phyloP scores from a whole-genome alignment of 2,329 filamentous ascomycete genomes.

The Fusarium sp. region DNA sequence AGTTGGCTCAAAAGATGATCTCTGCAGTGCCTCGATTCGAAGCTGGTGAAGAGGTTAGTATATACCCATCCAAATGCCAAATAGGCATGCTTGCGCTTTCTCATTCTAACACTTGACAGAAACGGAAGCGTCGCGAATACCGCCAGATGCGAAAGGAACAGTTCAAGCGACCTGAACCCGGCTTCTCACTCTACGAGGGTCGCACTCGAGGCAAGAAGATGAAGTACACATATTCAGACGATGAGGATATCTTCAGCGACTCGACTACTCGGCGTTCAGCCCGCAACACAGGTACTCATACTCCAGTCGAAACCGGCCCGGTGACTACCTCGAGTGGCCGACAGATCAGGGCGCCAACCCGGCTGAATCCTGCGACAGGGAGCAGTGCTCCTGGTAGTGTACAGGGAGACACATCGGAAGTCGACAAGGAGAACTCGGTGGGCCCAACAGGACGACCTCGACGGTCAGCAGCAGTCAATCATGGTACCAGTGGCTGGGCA shows the following conservation, averaged over 20 bases:
- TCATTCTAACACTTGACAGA: constrained; percentile 60
- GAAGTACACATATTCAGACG: constrained; percentile 95
- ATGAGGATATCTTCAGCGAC: constrained; percentile 77
- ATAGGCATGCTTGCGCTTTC: background rate
- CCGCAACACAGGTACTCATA: constrained; percentile 76
- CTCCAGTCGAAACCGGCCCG: constrained; percentile 71
- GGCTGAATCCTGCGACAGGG: constrained; percentile 68
- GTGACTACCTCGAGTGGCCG: constrained; percentile 84
- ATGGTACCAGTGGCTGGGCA: constrained; percentile 59
- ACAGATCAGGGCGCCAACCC: constrained; percentile 74
- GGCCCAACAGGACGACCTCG: constrained; percentile 59
- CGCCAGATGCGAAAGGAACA: constrained; percentile 83
- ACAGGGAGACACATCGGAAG: constrained; percentile 55
- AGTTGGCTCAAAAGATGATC: constrained; percentile 77
- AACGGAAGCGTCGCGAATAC: constrained; percentile 92
- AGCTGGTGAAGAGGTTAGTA: constrained; percentile 82
- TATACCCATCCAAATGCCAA: background rate
- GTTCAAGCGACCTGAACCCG: constrained; percentile 85
- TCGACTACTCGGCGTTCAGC: constrained; percentile 72
- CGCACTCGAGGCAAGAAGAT: constrained; percentile 94
- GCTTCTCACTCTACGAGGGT: constrained; percentile 94
- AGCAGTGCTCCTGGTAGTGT: constrained; percentile 58
- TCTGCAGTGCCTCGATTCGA: constrained; percentile 89
- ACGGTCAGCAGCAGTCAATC: constrained; percentile 59
- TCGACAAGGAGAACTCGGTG: constrained; percentile 51